Evolutionary conservation across 345 rosid genomes (phyloP).

Genomic region (thale cress (Arabidopsis thaliana)): TAIR10.1 NC_003070.9:1124501-1125000

Average conservation of each 20-base stretch:
- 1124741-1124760: background rate
- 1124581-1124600: constrained; percentile 1
- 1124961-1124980: too few species aligned
- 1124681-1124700: background rate
- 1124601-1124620: constrained; percentile 15
- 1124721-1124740: constrained; percentile 28
- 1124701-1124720: constrained; percentile 1
- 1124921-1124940: too few species aligned
- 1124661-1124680: background rate
- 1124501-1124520: constrained; percentile 25
- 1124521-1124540: constrained; percentile 25
- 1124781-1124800: too few species aligned
- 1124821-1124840: too few species aligned
- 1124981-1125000: too few species aligned
- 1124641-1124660: background rate
- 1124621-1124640: background rate
- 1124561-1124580: constrained; percentile 27
- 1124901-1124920: too few species aligned
- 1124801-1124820: too few species aligned
- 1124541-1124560: constrained; percentile 36
- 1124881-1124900: too few species aligned
- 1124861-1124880: too few species aligned
- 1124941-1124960: too few species aligned
- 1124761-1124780: too few species aligned
- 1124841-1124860: too few species aligned